Percentiles rank a stretch among this genome's conserved stretches.
Evolutionary conservation across 2,329 filamentous ascomycete genomes (phyloP).

Genomic region (Colletotrichum higginsianum): DNA sequence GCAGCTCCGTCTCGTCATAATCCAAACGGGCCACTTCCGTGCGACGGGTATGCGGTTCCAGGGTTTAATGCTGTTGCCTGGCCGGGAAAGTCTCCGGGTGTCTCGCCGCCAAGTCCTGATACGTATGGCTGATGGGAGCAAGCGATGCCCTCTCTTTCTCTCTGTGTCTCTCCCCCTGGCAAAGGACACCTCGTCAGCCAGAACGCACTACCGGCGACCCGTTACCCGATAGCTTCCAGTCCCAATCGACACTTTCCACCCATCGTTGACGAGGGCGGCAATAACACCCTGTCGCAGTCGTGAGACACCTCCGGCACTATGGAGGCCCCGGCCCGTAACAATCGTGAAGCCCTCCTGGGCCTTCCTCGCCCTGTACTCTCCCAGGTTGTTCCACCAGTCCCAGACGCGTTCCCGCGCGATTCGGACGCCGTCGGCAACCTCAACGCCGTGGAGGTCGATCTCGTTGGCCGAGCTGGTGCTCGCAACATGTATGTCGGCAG

Average conservation of each 20-base stretch:
- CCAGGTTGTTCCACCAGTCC: slow-evolving; percentile 82
- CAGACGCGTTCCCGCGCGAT: slow-evolving; percentile 79
- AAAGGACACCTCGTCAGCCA: slow-evolving; percentile 1
- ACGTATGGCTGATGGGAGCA: slow-evolving; percentile 18
- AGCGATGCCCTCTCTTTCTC: not conserved
- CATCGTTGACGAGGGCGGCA: slow-evolving; percentile 80
- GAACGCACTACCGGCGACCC: slow-evolving; percentile 63
- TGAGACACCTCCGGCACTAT: slow-evolving; percentile 83
- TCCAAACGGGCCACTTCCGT: not conserved
- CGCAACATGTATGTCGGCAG: slow-evolving; percentile 80
- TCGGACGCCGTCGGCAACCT: slow-evolving; percentile 83
- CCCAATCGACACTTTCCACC: slow-evolving; percentile 85
- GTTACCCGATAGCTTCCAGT: slow-evolving; percentile 80
- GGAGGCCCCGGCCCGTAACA: slow-evolving; percentile 85
- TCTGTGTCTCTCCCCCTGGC: not conserved
- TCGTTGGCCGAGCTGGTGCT: slow-evolving; percentile 72
- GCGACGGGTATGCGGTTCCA: slow-evolving; percentile 18
- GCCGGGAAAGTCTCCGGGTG: not conserved
- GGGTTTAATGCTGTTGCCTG: slow-evolving; percentile 31
- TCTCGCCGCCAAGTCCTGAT: not conserved
- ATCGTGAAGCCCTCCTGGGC: slow-evolving; percentile 76
- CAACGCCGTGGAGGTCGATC: slow-evolving; percentile 88
- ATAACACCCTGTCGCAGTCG: slow-evolving; percentile 86
- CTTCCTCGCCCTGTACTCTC: slow-evolving; percentile 71
- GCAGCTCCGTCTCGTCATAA: not conserved